Base-by-base conservation (phyloP, 768 basidiomycete species). In the Tulasnella sp. region DNA sequence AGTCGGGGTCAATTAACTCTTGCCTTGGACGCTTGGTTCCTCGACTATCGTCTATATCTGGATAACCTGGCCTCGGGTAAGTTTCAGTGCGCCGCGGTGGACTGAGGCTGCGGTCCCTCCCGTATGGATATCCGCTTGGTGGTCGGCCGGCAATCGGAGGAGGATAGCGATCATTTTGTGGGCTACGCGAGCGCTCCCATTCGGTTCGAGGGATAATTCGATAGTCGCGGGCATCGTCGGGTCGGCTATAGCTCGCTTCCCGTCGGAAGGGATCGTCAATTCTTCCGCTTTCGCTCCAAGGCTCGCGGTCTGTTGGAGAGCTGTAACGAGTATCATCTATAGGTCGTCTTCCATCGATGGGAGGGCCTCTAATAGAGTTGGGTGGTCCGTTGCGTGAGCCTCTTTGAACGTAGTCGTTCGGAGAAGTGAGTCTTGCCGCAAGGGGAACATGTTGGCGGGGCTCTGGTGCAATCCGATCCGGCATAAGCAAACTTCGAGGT, bases 11-110 rank as follows among this genome's bases (percentile, higher is more conserved):
- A 15, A 29, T 35, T 7, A 20, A 16, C n/a, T 57, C 75, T 40
- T 57, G 51, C 37, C 75, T 57, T 39, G 55, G 48, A n/a, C 55
- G 75, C 29, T 76, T 76, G 51, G 39, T 26, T 40, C 71, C 71
- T 26, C 71, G 71, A 40, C 6, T 37, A 20, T 72, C 71, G 11
- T 72, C 71, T 5, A 26, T 35, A 26, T 67, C 61, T 26, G 32
- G 61, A 72, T 72, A 72, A 72, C 20, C 39, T 26, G 23, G 9
- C 37, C 71, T 72, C 44, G 37, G 71, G 20, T 40, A 72, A 26
- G 71, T 42, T 46, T 5, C 20, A 42, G 71, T 15, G 23, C 71
- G 71, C 18, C 61, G 23, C 11, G 57, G 57, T 10, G 71, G 71
- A 42, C 71, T 72, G 18, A 26, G 71, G 20, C 71, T 72, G 26